Evolutionary conservation across 768 basidiomycete species (phyloP).

Genomic region (Pholiota conissans): DNA sequence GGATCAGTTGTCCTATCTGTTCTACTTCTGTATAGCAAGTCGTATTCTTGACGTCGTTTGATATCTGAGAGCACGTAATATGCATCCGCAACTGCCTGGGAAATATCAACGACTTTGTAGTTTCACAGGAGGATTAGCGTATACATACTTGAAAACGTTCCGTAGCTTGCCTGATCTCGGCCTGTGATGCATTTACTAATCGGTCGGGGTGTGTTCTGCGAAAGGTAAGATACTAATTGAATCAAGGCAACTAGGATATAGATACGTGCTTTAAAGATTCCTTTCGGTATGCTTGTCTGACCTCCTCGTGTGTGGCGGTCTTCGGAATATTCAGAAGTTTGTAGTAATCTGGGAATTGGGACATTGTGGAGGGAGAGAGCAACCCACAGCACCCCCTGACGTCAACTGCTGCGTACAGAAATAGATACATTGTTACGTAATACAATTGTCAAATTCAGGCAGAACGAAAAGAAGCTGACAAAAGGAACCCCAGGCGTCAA

Average conservation of each 20-base stretch:
- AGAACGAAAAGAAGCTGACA: neutral
- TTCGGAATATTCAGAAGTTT: slow-evolving; percentile 54
- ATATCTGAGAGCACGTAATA: slow-evolving; percentile 91
- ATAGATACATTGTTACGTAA: neutral
- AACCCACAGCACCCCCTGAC: slow-evolving; percentile 16
- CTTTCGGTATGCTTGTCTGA: slow-evolving; percentile 76
- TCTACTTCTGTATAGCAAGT: slow-evolving; percentile 60
- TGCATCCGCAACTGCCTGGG: slow-evolving; percentile 85
- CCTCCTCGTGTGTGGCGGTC: slow-evolving; percentile 66
- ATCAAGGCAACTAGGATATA: neutral
- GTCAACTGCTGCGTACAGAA: slow-evolving; percentile 18
- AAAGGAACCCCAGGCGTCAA: too few relatives aligned
- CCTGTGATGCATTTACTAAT: slow-evolving; percentile 63
- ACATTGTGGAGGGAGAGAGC: slow-evolving; percentile 45
- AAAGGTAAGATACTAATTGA: slow-evolving; percentile 8
- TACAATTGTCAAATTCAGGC: slow-evolving; percentile 8
- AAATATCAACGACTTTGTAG: neutral
- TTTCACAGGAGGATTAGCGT: neutral
- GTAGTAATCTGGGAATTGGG: slow-evolving; percentile 82
- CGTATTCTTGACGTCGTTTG: slow-evolving; percentile 71
- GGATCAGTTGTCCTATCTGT: slow-evolving; percentile 62
- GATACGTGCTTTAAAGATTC: slow-evolving; percentile 67
- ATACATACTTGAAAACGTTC: slow-evolving; percentile 77
- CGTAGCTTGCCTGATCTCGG: slow-evolving; percentile 75
- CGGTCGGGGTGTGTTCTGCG: slow-evolving; percentile 88